Percentiles rank a stretch among this genome's conserved stretches.
These are phyloP conservation scores for Chaetomium fimeti DNA, from an alignment of 495 filamentous ascomycete genomes.

Conservation along the genomic window DNA sequence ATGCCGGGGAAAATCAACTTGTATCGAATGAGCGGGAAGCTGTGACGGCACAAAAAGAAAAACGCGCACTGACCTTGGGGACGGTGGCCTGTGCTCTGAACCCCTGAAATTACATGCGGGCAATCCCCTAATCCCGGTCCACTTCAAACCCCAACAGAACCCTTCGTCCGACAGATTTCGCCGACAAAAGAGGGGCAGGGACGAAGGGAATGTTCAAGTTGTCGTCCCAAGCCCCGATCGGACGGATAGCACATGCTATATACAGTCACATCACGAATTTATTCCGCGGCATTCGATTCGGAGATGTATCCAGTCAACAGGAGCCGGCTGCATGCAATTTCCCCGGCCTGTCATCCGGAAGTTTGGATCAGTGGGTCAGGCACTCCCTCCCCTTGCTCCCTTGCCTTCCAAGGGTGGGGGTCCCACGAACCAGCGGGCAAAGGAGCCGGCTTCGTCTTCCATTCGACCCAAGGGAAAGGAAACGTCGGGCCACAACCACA, in stretches of 20 bases:
- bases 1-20: neutral
- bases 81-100: neutral
- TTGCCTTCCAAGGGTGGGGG: too few relatives aligned
- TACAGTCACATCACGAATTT: neutral
- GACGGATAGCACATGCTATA: neutral
- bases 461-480: too few relatives aligned
- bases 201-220: neutral
- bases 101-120: slow-evolving; percentile 4
- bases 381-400: too few relatives aligned
- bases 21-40: neutral
- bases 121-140: neutral
- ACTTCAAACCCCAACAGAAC: neutral
- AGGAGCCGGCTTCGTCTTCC: too few relatives aligned
- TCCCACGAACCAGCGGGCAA: too few relatives aligned
- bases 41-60: neutral
- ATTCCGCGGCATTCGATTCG: neutral
- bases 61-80: neutral
- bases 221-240: neutral
- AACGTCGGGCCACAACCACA: too few relatives aligned
- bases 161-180: neutral
- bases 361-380: neutral
- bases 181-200: neutral
- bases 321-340: neutral
- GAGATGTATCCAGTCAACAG: neutral
- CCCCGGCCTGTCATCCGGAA: neutral